phyloP scores from a whole-genome alignment of 306 rosid species.

The Echinosophora koreensis region DNA sequence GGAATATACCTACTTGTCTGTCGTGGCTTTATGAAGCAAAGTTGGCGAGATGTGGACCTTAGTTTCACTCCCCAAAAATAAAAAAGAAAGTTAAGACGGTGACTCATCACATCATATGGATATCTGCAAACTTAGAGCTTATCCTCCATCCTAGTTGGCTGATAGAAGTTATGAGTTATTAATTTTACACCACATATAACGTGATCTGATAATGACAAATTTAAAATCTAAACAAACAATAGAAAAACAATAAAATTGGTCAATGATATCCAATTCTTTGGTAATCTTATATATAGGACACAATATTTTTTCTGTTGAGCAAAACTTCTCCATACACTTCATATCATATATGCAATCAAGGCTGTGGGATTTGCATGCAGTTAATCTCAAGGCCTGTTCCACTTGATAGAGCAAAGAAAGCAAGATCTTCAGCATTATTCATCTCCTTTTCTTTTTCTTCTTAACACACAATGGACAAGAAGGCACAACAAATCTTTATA shows the following conservation, averaged over 20 bases:
- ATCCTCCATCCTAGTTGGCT: conserved; percentile 65
- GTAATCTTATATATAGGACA: conserved; percentile 12
- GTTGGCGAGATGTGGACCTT: conserved; percentile 62
- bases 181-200: conserved; percentile 61
- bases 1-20: conserved; percentile 68
- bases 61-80: conserved; percentile 42
- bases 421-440: not conserved
- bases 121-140: conserved; percentile 72
- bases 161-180: conserved; percentile 51
- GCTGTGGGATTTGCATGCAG: not conserved
- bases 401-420: conserved; percentile 20
- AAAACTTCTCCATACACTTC: conserved; percentile 21
- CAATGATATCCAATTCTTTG: conserved; percentile 38
- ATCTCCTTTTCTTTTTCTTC: not conserved
- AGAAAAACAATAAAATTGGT: conserved; percentile 31
- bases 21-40: conserved; percentile 76
- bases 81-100: conserved; percentile 40
- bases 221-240: conserved; percentile 7
- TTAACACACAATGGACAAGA: conserved; percentile 35
- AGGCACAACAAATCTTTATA: conserved; percentile 18
- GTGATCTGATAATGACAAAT: conserved; percentile 53
- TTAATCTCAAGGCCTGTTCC: conserved; percentile 14
- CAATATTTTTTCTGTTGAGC: not conserved
- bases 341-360: conserved; percentile 3
- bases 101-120: conserved; percentile 66